These are phyloP conservation scores for Dactylorhiza incarnata DNA, from an alignment of 106 monocot genomes.

Conservation along the genomic window DNA sequence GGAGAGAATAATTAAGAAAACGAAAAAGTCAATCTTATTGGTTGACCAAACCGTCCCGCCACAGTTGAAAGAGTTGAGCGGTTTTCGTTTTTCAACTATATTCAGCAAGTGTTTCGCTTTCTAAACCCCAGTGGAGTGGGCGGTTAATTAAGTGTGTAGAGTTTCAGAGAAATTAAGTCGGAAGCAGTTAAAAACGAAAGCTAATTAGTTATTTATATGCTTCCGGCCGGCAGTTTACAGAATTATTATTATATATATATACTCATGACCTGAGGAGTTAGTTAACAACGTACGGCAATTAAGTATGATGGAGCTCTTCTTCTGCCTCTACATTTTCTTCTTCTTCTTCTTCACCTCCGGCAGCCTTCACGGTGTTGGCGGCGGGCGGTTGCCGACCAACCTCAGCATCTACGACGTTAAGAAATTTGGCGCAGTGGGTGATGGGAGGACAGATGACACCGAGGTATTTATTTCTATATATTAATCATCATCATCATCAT, in stretches of 20 bases:
- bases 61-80: not conserved
- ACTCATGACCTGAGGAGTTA: no score
- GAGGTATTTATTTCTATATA: not conserved
- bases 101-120: not conserved
- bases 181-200: no score
- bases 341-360: not conserved
- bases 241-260: no score
- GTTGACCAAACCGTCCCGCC: not conserved
- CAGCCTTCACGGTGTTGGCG: not conserved
- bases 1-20: not conserved
- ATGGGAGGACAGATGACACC: slow-evolving; percentile 5
- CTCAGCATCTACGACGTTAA: slow-evolving; percentile 6
- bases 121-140: no score
- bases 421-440: slow-evolving; percentile 16
- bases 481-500: not conserved
- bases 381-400: not conserved
- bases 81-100: not conserved
- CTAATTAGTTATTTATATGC: no score
- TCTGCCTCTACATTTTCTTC: not conserved
- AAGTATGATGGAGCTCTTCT: not conserved
- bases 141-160: no score
- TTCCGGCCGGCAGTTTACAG: no score
- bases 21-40: not conserved
- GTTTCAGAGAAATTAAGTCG: no score
- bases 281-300: no score